These are phyloP conservation scores for Tephrocybe rancida DNA, from an alignment of 768 basidiomycete species.

Conservation along the genomic window DNA sequence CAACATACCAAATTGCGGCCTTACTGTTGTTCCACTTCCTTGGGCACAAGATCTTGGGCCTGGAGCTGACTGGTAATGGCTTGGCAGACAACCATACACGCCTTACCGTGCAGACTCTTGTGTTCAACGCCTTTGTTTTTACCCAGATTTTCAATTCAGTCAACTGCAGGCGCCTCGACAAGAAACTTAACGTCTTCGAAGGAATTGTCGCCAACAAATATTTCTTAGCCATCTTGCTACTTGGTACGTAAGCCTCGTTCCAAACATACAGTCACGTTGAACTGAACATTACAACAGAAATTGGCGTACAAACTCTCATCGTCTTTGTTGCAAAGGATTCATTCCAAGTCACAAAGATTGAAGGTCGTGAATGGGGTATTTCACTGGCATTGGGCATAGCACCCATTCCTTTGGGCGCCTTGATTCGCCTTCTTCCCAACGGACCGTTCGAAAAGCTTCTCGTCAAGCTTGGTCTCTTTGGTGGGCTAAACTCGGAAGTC, in stretches of 20 bases:
- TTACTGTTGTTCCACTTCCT: constrained; percentile 90
- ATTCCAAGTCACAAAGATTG: constrained; percentile 83
- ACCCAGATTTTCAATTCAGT: constrained; percentile 96
- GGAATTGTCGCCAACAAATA: constrained; percentile 80
- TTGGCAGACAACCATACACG: constrained; percentile 36
- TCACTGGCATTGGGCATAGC: constrained; percentile 85
- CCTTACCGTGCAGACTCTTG: constrained; percentile 77
- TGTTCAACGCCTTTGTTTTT: constrained; percentile 98
- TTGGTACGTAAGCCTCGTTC: constrained; percentile 76
- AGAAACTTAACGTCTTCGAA: constrained; percentile 85
- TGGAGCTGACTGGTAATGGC: constrained; percentile 36
- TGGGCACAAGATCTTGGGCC: constrained; percentile 71
- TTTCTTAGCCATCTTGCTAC: constrained; percentile 80
- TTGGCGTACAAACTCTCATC: constrained; percentile 83
- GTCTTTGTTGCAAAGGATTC: constrained; percentile 91
- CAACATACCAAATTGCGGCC: constrained; percentile 80
- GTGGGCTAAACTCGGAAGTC: constrained; percentile 59
- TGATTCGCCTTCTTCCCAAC: constrained; percentile 83
- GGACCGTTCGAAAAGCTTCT: constrained; percentile 68
- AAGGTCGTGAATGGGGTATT: constrained; percentile 91
- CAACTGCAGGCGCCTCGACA: constrained; percentile 88
- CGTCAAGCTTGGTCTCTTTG: constrained; percentile 56
- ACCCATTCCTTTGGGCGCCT: constrained; percentile 84
- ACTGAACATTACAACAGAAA: constrained; percentile 52
- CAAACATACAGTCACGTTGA: constrained; percentile 20